phyloP scores from a whole-genome alignment of 1,139 yeast species.

The Candida mesenterica region DNA sequence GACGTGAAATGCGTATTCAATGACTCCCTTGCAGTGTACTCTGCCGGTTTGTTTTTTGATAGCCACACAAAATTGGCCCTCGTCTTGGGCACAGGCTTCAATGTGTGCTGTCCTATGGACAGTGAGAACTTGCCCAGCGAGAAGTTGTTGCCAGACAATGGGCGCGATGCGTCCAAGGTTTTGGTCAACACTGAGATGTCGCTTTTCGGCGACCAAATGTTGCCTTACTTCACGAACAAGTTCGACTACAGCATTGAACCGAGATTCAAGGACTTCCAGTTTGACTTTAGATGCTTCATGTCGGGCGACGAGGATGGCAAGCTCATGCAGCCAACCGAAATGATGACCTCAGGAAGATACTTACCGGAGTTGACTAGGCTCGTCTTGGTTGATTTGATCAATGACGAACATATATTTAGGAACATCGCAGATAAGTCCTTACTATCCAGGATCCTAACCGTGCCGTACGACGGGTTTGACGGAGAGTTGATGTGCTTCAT shows the following conservation, averaged over 20 bases:
- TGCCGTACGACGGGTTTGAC: slow-evolving; percentile 37
- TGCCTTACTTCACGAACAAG: slow-evolving; percentile 30
- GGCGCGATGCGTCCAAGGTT: slow-evolving; percentile 16
- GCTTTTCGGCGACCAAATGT: slow-evolving; percentile 38
- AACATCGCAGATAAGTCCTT: slow-evolving; percentile 12
- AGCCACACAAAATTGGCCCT: slow-evolving; percentile 38
- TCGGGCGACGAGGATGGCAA: slow-evolving; percentile 25
- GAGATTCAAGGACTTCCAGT: slow-evolving; percentile 26
- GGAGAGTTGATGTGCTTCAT: slow-evolving; percentile 42
- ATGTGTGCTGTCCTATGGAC: slow-evolving; percentile 40
- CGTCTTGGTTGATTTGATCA: slow-evolving; percentile 35
- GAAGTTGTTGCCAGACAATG: slow-evolving; percentile 23
- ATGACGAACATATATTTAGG: slow-evolving; percentile 30
- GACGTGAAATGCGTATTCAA: slow-evolving; percentile 39
- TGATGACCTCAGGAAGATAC: slow-evolving; percentile 56
- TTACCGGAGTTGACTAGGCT: slow-evolving; percentile 52
- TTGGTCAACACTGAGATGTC: slow-evolving; percentile 43
- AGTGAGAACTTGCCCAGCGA: slow-evolving; percentile 12
- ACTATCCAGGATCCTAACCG: slow-evolving; percentile 9
- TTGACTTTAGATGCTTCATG: slow-evolving; percentile 35
- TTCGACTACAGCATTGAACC: slow-evolving; percentile 39
- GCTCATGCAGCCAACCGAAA: slow-evolving; percentile 55
- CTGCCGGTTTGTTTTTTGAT: slow-evolving; percentile 44
- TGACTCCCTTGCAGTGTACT: slow-evolving; percentile 48
- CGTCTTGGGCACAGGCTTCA: slow-evolving; percentile 49